Conservation (phyloP, 2,329 filamentous ascomycete genomes). For the Paracorniculantispora psalliotae region DNA sequence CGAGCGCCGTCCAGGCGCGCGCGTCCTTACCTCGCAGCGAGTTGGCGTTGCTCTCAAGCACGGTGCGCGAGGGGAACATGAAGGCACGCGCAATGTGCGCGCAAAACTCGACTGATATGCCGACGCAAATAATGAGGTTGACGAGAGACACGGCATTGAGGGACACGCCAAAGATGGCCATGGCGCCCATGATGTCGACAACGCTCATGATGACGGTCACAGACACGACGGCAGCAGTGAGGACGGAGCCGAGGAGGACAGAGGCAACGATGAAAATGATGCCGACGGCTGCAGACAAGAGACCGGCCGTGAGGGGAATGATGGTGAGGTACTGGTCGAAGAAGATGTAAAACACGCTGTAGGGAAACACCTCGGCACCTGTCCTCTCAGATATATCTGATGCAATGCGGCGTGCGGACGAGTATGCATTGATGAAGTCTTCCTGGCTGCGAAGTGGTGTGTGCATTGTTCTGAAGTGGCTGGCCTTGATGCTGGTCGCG, state of each 20-base stretch:
- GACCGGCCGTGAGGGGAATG: constrained; percentile 68
- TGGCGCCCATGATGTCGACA: constrained; percentile 88
- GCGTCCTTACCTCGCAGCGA: constrained; percentile 78
- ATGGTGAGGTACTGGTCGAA: constrained; percentile 95
- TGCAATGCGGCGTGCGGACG: constrained; percentile 82
- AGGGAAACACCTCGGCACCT: constrained; percentile 83
- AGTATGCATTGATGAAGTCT: constrained; percentile 90
- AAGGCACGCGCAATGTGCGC: constrained; percentile 94
- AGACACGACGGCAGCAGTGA: constrained; percentile 78
- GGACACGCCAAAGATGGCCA: constrained; percentile 83
- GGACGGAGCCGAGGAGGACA: constrained; percentile 74
- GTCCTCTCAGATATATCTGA: constrained; percentile 67
- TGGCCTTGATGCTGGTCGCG: constrained; percentile 65
- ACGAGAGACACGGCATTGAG: constrained; percentile 94
- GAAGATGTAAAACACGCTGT: constrained; percentile 98
- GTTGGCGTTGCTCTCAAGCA: constrained; percentile 72
- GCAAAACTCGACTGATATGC: constrained; percentile 95
- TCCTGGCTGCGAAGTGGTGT: constrained; percentile 80
- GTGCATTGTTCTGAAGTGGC: constrained; percentile 88
- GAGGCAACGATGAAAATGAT: constrained; percentile 81
- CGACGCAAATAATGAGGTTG: constrained; percentile 94
- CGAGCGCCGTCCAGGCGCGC: constrained; percentile 84
- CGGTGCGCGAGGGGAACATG: constrained; percentile 79
- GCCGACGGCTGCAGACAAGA: constrained; percentile 76
- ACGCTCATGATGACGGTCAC: constrained; percentile 89